These are phyloP conservation scores for Populus deltoides DNA, from an alignment of 345 rosid species.

Conservation along the genomic window DNA sequence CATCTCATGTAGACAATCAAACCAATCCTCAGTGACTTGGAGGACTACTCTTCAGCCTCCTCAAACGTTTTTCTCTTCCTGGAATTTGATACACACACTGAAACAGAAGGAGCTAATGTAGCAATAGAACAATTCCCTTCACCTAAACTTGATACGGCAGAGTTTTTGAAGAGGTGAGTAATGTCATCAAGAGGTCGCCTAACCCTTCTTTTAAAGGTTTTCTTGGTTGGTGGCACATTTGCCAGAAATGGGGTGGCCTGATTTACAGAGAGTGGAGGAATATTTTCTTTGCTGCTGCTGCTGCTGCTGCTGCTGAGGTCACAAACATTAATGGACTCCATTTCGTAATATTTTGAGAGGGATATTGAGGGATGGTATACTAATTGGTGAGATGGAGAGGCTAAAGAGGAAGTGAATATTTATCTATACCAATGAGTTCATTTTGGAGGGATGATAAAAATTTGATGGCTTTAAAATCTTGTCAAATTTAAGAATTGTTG, in stretches of 20 bases:
- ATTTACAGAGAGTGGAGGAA: conserved; percentile 13
- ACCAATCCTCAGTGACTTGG: conserved; percentile 18
- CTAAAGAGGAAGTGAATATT: background rate
- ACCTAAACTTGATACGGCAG: conserved; percentile 1
- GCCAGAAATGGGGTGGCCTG: conserved; percentile 2
- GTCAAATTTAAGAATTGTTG: background rate
- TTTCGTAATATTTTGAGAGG: background rate
- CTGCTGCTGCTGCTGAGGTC: background rate
- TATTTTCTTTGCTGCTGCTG: conserved; percentile 13
- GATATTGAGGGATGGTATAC: background rate
- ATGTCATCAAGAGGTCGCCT: conserved; percentile 28
- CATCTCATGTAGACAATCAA: conserved; percentile 15
- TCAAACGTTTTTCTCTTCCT: conserved; percentile 21
- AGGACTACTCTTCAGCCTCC: background rate
- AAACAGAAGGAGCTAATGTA: background rate
- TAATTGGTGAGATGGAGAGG: no score
- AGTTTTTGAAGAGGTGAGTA: conserved; percentile 5
- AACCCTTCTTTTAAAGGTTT: conserved; percentile 16
- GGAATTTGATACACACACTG: conserved; percentile 2
- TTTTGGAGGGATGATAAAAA: background rate
- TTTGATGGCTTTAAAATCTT: background rate
- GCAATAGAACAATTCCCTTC: background rate
- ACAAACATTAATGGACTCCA: background rate
- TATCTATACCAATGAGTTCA: background rate
- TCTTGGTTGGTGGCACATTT: conserved; percentile 1